These are phyloP conservation scores for Leccinellum rugosiceps DNA, from an alignment of 768 basidiomycete genomes.

Conservation along the genomic window DNA sequence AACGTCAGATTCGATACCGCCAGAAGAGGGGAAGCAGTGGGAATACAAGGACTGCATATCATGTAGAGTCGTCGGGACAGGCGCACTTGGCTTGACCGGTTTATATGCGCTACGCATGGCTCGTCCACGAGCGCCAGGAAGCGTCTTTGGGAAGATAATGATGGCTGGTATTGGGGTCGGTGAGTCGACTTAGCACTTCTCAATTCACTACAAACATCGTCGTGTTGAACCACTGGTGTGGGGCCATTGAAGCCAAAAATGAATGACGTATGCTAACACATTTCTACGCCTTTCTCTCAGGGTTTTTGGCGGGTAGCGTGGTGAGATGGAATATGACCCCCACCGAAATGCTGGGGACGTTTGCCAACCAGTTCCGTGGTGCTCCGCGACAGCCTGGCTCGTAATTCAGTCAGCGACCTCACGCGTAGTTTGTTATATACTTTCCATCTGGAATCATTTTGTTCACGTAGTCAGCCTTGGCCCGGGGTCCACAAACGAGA, in stretches of 20 bases:
- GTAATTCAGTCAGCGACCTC: no score
- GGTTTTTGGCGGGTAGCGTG: constrained; percentile 30
- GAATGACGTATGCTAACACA: constrained; percentile 9
- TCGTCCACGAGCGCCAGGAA: constrained; percentile 57
- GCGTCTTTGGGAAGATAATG: constrained; percentile 55
- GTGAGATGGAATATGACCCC: constrained; percentile 31
- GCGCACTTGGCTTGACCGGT: constrained; percentile 59
- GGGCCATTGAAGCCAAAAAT: neutral
- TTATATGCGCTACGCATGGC: constrained; percentile 56
- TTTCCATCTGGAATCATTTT: no score
- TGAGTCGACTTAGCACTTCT: constrained; percentile 28
- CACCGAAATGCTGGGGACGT: constrained; percentile 19
- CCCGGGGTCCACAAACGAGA: no score
- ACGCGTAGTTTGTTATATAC: no score
- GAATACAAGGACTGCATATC: constrained; percentile 55
- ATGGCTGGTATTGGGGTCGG: constrained; percentile 63
- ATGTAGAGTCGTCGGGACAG: constrained; percentile 67
- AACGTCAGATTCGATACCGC: neutral
- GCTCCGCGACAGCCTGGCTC: neutral
- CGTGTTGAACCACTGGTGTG: neutral
- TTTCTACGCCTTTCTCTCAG: constrained; percentile 4
- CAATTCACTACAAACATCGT: no score
- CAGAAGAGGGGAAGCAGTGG: constrained; percentile 11
- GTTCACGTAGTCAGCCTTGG: no score
- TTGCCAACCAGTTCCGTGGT: constrained; percentile 11